Evolutionary conservation across 768 basidiomycete genomes (phyloP).

Genomic region (Lepiota venenata): DNA sequence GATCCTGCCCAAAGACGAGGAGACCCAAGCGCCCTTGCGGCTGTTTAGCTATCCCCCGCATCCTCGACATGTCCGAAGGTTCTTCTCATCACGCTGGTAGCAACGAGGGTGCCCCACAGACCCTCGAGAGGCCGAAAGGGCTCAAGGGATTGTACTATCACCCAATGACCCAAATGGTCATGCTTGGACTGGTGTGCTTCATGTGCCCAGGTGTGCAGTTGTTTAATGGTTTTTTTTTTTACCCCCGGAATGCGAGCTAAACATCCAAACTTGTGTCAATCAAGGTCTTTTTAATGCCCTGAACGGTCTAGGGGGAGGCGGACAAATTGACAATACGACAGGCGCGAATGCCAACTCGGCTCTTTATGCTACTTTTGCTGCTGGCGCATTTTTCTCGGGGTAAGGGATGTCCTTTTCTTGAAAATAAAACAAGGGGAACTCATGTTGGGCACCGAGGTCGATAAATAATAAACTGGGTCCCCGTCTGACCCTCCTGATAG

Average conservation of each 20-base stretch:
- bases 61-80: conserved; percentile 2
- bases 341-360: conserved; percentile 69
- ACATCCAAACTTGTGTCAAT: too few species aligned
- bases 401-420: conserved; percentile 23
- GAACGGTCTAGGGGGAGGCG: conserved; percentile 76
- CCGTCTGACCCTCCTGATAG: conserved; percentile 65
- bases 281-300: conserved; percentile 73
- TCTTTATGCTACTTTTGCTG: conserved; percentile 53
- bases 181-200: conserved; percentile 72
- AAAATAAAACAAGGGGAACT: not conserved
- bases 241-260: too few species aligned
- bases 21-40: not conserved
- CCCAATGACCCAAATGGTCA: conserved; percentile 51
- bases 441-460: conserved; percentile 40
- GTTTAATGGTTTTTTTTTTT: not conserved
- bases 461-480: conserved; percentile 78
- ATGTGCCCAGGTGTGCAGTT: conserved; percentile 47
- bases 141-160: conserved; percentile 56
- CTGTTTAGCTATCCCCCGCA: not conserved
- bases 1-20: too few species aligned
- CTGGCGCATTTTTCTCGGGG: conserved; percentile 51
- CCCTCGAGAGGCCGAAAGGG: conserved; percentile 47
- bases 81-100: conserved; percentile 16
- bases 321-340: conserved; percentile 61
- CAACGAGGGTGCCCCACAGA: conserved; percentile 23